Evolutionary conservation across 306 rosid genomes (phyloP).

Genomic region (Quercus cerris): DNA sequence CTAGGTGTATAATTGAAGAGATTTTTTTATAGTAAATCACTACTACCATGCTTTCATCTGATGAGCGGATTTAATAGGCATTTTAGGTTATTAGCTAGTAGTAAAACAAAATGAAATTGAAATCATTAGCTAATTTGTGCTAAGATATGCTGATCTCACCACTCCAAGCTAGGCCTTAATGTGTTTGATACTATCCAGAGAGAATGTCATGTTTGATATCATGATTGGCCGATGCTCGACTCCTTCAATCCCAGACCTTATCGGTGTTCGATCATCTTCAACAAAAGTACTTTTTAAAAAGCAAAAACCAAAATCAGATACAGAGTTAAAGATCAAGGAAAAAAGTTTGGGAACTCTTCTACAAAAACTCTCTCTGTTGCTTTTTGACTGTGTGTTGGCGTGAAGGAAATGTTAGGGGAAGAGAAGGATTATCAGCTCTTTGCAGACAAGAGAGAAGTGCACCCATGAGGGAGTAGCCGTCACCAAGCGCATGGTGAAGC

Average conservation of each 20-base stretch:
- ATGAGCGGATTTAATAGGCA: too few species aligned
- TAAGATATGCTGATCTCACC: constrained; percentile 28
- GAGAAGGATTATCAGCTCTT: constrained; percentile 46
- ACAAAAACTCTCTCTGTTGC: neutral
- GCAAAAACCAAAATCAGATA: constrained; percentile 41
- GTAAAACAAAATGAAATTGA: too few species aligned
- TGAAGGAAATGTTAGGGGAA: constrained; percentile 56
- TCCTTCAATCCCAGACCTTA: constrained; percentile 37
- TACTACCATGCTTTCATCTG: too few species aligned
- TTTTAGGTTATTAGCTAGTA: too few species aligned
- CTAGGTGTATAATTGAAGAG: too few species aligned
- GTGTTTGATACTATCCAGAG: constrained; percentile 44
- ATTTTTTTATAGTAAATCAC: too few species aligned
- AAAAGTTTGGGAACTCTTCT: constrained; percentile 6
- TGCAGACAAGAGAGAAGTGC: constrained; percentile 55
- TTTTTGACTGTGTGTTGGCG: constrained; percentile 7
- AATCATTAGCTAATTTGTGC: too few species aligned
- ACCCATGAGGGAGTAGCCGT: constrained; percentile 65
- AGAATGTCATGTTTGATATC: constrained; percentile 31
- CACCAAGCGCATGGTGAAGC: constrained; percentile 67
- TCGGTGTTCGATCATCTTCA: constrained; percentile 53
- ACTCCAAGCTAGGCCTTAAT: constrained; percentile 54
- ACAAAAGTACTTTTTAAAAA: constrained; percentile 33
- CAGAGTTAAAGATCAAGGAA: constrained; percentile 27
- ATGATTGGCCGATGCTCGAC: constrained; percentile 31